phyloP scores from a whole-genome alignment of 2,329 filamentous ascomycete genomes.

The Talaromyces sp. region DNA sequence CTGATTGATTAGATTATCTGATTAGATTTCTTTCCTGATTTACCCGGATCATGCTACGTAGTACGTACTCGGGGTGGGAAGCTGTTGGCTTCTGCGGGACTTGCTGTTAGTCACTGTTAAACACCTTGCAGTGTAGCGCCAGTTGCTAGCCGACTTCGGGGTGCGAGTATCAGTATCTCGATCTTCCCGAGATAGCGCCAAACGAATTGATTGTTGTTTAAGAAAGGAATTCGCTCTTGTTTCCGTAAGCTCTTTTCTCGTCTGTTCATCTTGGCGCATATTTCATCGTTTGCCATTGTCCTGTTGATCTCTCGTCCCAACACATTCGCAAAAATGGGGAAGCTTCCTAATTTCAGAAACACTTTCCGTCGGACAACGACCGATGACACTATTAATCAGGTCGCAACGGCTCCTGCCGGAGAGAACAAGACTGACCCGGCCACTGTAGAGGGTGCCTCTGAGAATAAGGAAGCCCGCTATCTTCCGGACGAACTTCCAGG shows the following conservation, averaged over 20 bases:
- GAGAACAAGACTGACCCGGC: background rate
- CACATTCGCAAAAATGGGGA: background rate
- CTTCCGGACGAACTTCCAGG: background rate
- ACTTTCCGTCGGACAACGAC: background rate
- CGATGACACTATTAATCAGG: background rate
- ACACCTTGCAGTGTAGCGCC: background rate
- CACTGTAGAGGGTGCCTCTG: background rate
- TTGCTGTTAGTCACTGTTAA: background rate
- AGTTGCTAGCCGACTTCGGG: background rate
- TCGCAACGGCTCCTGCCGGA: background rate
- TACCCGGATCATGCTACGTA: slow-evolving; percentile 1
- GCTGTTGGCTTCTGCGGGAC: background rate
- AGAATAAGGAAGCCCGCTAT: background rate
- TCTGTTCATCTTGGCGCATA: background rate
- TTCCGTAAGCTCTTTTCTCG: background rate
- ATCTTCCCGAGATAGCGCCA: background rate
- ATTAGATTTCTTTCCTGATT: background rate
- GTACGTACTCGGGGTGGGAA: background rate
- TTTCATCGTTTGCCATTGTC: background rate
- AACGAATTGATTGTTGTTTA: background rate
- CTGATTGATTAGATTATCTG: slow-evolving; percentile 15
- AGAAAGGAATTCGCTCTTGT: background rate
- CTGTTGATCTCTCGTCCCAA: no score
- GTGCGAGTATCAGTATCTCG: background rate
- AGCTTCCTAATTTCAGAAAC: background rate